A percentile compares a stretch with the other conserved stretches of the same genome.
These are phyloP conservation scores for Quercus cerris DNA, from an alignment of 306 rosid species.

Conservation along the genomic window DNA sequence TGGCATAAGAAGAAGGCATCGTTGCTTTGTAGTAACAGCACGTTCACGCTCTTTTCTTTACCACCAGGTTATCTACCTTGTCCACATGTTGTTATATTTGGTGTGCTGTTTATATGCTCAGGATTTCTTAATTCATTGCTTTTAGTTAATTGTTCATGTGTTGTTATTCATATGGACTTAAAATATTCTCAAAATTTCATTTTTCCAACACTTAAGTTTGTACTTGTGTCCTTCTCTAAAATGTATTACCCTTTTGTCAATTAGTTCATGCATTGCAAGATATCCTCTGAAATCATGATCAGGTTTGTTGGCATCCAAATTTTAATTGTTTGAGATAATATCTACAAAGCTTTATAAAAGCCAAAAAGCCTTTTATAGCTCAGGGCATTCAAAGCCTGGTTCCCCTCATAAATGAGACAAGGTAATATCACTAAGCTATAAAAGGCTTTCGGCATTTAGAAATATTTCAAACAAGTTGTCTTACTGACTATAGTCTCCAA, in stretches of 20 bases:
- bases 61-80: conserved; percentile 71
- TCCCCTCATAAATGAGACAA: too few species aligned
- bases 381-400: too few species aligned
- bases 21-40: conserved; percentile 75
- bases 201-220: background rate
- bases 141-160: background rate
- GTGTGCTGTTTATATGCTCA: conserved; percentile 1
- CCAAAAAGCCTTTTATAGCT: too few species aligned
- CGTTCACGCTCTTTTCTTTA: conserved; percentile 85
- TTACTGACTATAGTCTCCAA: background rate
- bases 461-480: too few species aligned
- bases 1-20: conserved; percentile 66
- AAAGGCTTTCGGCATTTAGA: too few species aligned
- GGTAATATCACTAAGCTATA: too few species aligned
- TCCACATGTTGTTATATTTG: background rate
- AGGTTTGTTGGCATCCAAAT: too few species aligned
- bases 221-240: background rate
- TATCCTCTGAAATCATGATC: too few species aligned
- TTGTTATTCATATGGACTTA: background rate
- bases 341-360: too few species aligned
- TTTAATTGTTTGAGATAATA: too few species aligned
- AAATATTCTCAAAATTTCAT: background rate
- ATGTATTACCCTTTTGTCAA: too few species aligned
- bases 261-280: too few species aligned
- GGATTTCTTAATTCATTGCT: background rate